Base-by-base conservation (phyloP, 768 basidiomycete genomes). In the Phaeotremella fagi region DNA sequence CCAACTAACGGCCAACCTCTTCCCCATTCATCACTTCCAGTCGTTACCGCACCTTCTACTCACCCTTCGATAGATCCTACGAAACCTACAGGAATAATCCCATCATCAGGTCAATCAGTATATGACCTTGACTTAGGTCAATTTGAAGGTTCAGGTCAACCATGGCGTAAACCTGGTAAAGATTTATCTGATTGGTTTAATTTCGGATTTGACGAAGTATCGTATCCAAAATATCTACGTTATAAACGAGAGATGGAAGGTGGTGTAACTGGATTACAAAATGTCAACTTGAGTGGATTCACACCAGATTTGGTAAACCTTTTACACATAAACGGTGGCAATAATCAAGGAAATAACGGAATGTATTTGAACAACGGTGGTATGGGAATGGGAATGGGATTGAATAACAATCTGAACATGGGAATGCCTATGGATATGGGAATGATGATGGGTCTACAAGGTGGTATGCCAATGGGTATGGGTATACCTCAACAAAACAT, bases 161-260 rank as follows among this genome's bases (percentile, higher is more conserved):
- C 85, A 3, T 99, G 95, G 95, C 79, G 95, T 57, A 77, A 84
- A 54, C 87, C 91, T 6, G 95, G 95, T 28, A 85, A 88, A 3
- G 90, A 95, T 77, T 79, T 95, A 56, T 86, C 87, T 61, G 92
- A 97, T 77, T 99, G 91, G 87, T 99, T 99, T 77, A 98, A 99
- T 75, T 98, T 95, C 63, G 95, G 95, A 0, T 98, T 98, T 67
- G 95, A 99, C 74, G 95, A 99, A 75, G 81, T 88, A 15, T 87
- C 87, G 28, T 99, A 91, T 90, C 88, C 90, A 68, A 85, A 85
- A 36, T 99, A 94, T 52, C 57, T 71, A 48, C 52, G 68, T n/a
- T 71, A 61, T 31, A 60, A 68, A 44, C 52, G 57, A 26, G 75
- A 74, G 31, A 74, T 75, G 71, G 67, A 67, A 26, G 63, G 54